Evolutionary conservation across 805 yeast species (phyloP).

Genomic region (Ogataea paradorogensis): DNA sequence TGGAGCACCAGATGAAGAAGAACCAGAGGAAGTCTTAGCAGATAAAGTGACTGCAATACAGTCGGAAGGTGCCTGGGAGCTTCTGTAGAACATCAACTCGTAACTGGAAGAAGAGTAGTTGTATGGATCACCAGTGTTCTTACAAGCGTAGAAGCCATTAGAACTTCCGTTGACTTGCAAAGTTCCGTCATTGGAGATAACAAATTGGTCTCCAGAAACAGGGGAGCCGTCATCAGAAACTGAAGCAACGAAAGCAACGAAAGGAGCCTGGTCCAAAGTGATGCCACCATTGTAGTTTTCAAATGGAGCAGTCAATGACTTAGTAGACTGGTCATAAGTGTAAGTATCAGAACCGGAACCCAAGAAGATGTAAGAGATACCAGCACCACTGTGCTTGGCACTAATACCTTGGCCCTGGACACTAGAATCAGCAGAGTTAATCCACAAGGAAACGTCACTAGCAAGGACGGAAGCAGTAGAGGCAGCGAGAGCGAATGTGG

Average conservation of each 20-base stretch:
- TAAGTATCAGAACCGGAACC: conserved; percentile 16
- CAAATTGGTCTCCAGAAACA: conserved; percentile 2
- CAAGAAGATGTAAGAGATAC: conserved; percentile 38
- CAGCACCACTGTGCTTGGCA: conserved; percentile 45
- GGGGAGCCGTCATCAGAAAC: too few relatives aligned
- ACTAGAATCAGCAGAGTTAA: conserved; percentile 27
- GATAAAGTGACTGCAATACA: not conserved
- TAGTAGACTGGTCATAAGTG: conserved; percentile 18
- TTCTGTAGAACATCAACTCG: conserved; percentile 28
- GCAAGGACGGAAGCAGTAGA: conserved; percentile 15
- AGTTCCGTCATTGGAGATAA: conserved; percentile 22
- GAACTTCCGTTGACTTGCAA: conserved; percentile 33
- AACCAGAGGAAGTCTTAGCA: not conserved
- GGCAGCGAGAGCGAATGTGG: conserved; percentile 16
- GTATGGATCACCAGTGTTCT: conserved; percentile 45
- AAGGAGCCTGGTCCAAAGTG: conserved; percentile 2
- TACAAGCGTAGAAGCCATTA: conserved; percentile 40
- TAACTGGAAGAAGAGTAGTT: conserved; percentile 31
- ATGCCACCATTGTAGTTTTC: conserved; percentile 1
- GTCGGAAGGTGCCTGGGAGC: conserved; percentile 22
- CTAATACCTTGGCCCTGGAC: conserved; percentile 32
- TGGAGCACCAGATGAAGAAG: conserved; percentile 1
- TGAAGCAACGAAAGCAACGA: conserved; percentile 5
- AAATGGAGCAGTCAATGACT: not conserved
- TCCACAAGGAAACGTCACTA: conserved; percentile 24